These are phyloP conservation scores for Aspergillus affinis DNA, from an alignment of 495 filamentous ascomycete genomes.

Conservation along the genomic window DNA sequence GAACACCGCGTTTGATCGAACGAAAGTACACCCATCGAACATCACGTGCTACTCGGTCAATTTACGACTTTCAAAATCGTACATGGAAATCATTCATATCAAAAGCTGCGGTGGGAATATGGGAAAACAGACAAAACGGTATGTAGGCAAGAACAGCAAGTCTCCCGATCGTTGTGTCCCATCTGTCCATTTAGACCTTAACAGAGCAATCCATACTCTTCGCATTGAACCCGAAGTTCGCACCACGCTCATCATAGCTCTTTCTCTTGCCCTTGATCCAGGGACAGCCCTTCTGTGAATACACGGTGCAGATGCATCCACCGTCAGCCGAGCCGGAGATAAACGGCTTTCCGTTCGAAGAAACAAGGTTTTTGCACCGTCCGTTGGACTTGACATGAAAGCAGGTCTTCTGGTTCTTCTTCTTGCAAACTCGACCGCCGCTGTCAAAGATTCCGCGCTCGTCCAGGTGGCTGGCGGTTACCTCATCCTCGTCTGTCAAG, in stretches of 20 bases:
- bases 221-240: not conserved
- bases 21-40: no score
- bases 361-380: not conserved
- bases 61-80: no score
- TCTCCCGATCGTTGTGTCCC: no score
- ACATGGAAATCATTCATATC: no score
- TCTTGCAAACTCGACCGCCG: not conserved
- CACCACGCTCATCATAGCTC: not conserved
- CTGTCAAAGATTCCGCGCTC: not conserved
- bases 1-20: no score
- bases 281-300: not conserved
- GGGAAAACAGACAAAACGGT: no score
- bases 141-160: no score
- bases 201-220: slow-evolving; percentile 4
- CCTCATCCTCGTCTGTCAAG: not conserved
- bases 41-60: no score
- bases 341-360: not conserved
- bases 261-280: not conserved
- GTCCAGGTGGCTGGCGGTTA: not conserved
- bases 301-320: not conserved
- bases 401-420: not conserved
- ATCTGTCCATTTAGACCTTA: not conserved
- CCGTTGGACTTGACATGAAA: not conserved
- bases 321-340: not conserved
- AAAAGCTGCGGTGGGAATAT: no score